Evolutionary conservation across 1,139 yeast species (phyloP).

Genomic region (Suhomyces choctaworum): DNA sequence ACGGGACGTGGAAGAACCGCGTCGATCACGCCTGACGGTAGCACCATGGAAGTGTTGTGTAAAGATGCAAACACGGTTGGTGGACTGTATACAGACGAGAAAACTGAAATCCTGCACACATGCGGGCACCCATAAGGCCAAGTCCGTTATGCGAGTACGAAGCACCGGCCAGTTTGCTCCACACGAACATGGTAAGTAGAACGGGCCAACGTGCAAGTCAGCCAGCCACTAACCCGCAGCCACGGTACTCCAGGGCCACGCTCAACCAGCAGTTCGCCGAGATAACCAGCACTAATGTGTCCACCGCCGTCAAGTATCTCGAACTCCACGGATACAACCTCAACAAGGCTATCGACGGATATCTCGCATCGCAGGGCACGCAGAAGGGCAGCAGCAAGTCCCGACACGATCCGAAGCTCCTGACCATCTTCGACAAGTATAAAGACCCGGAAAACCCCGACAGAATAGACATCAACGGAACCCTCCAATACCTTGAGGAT

Average conservation of each 20-base stretch:
- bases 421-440: constrained; percentile 28
- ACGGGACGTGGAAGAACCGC: constrained; percentile 22
- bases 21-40: background rate
- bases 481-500: constrained; percentile 65
- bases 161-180: background rate
- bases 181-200: constrained; percentile 11
- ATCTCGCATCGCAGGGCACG: constrained; percentile 16
- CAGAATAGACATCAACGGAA: constrained; percentile 70
- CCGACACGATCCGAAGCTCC: constrained; percentile 21
- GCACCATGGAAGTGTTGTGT: background rate
- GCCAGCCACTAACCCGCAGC: constrained; percentile 18
- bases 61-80: too few relatives aligned
- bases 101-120: too few relatives aligned
- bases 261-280: constrained; percentile 30
- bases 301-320: constrained; percentile 31
- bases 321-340: constrained; percentile 29
- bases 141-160: too few relatives aligned
- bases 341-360: constrained; percentile 33
- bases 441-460: constrained; percentile 27
- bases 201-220: too few relatives aligned
- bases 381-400: constrained; percentile 4
- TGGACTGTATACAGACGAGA: too few relatives aligned
- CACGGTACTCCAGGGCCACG: constrained; percentile 12
- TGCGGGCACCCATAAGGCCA: too few relatives aligned
- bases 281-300: constrained; percentile 30